Evolutionary conservation across 2,329 filamentous ascomycete species (phyloP).

Genomic region (Ophiosphaerella korrae): DNA sequence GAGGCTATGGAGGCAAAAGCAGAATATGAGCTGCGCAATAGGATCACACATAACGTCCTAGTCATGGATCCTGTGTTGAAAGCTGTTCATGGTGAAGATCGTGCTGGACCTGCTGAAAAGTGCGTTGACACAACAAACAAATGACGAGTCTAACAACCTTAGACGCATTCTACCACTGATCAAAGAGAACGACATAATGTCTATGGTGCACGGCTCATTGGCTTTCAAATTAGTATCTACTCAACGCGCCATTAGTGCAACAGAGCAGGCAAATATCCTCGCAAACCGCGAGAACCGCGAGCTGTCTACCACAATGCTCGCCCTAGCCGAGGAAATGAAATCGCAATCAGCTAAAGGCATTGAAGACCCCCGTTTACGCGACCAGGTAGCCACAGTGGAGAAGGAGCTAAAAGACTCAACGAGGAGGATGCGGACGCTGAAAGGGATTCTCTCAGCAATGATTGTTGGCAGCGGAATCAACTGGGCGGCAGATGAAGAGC

Average conservation of each 20-base stretch:
- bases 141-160: slow-evolving; percentile 11
- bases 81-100: slow-evolving; percentile 72
- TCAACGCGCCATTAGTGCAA: slow-evolving; percentile 59
- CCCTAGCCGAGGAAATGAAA: slow-evolving; percentile 64
- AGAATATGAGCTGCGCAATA: slow-evolving; percentile 70
- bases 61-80: slow-evolving; percentile 77
- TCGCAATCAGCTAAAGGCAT: slow-evolving; percentile 60
- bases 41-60: slow-evolving; percentile 70
- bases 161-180: slow-evolving; percentile 72
- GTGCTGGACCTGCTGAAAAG: slow-evolving; percentile 71
- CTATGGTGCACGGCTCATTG: slow-evolving; percentile 66
- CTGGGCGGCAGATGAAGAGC: slow-evolving; percentile 72
- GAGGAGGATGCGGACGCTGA: slow-evolving; percentile 74
- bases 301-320: slow-evolving; percentile 66
- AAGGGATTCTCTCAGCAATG: slow-evolving; percentile 77
- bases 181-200: slow-evolving; percentile 69
- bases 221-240: slow-evolving; percentile 59
- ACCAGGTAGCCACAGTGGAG: slow-evolving; percentile 65
- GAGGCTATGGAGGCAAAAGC: slow-evolving; percentile 73
- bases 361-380: slow-evolving; percentile 57
- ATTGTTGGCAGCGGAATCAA: slow-evolving; percentile 82
- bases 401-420: slow-evolving; percentile 65
- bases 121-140: slow-evolving; percentile 44
- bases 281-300: slow-evolving; percentile 65
- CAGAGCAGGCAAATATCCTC: slow-evolving; percentile 64